Evolutionary conservation across 345 rosid species (phyloP).

Genomic region (Physaria fendleri): DNA sequence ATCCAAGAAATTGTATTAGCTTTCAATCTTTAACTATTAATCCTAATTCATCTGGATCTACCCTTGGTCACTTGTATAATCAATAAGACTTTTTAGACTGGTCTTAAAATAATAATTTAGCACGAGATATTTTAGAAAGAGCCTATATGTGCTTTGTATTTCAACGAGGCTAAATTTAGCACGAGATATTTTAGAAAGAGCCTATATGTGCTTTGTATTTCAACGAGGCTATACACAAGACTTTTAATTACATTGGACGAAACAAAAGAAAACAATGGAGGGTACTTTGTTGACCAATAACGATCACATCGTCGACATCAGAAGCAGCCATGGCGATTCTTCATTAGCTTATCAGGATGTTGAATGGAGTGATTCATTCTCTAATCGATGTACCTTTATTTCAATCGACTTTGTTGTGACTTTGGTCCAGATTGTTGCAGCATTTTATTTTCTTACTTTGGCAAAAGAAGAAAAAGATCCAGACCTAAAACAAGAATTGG

Average conservation of each 20-base stretch:
- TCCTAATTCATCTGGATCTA: too few relatives aligned
- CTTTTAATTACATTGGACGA: neutral
- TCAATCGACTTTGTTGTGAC: neutral
- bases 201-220: neutral
- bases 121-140: neutral
- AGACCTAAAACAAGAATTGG: neutral
- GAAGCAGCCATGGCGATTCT: neutral
- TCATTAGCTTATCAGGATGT: neutral
- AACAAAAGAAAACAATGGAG: neutral
- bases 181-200: neutral
- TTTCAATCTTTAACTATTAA: too few relatives aligned
- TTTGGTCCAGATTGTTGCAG: slow-evolving; percentile 12
- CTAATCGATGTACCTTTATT: neutral
- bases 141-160: too few relatives aligned
- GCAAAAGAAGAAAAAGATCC: neutral
- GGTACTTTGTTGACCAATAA: neutral
- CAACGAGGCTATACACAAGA: neutral
- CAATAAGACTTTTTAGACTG: too few relatives aligned
- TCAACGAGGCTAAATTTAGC: too few relatives aligned
- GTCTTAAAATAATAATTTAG: slow-evolving; percentile 2
- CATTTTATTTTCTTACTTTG: neutral
- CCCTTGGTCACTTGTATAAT: too few relatives aligned
- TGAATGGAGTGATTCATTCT: too few relatives aligned
- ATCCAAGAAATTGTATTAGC: too few relatives aligned
- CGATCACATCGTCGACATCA: neutral